Base-by-base conservation (phyloP, 2,329 filamentous ascomycete species). In the Pseudohalonectria lignicola region DNA sequence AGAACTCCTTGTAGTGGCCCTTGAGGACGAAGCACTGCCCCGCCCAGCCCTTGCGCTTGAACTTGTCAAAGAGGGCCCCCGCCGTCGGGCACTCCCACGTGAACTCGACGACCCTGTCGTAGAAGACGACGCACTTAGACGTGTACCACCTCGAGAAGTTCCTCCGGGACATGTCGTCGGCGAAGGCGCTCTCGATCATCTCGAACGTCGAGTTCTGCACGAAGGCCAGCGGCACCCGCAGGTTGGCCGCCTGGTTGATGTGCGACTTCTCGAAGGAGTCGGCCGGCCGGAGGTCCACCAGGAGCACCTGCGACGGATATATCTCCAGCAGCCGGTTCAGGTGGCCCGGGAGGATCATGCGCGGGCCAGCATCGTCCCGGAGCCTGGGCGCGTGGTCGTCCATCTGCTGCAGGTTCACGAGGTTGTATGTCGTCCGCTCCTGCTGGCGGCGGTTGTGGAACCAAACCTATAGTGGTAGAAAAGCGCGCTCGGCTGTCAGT, bases 1-100 rank as follows among this genome's bases (percentile, higher is more conserved):
- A 69, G 43, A 75, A 75, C 43, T 75, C 71, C 34, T 62, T 61
- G 47, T 69, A 76, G 38, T 71, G 67, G 0, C 71, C 71, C 47
- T 74, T 74, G 25, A 76, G 58, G 7, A 75, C 56, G 46, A 74
- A 74, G 41, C 61, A 67, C 30, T 64, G 62, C 2, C 71, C 71
- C 1, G 45, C 43, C 71, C 71, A 76, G 17, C 63, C 66, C 45
- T 62, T 59, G 13, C 50, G 49, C 36, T 54, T 62, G 37, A 76
- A 57, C 42, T 69, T 70, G 29, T 60, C 51, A 16, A 62, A 50
- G 3, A 76, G 47, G 0, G 61, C 52, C 12, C 63, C 60, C 3
- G 70, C 69, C 2, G 63, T 51, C 1, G 69, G 69, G 29, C 69
- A 71, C 41, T 74, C 69, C 61, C 65, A 67, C 1, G 62, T 47